A percentile compares a stretch with the other conserved stretches of the same genome.
phyloP scores from a whole-genome alignment of 495 filamentous ascomycete species.

The Penicillium canescens region DNA sequence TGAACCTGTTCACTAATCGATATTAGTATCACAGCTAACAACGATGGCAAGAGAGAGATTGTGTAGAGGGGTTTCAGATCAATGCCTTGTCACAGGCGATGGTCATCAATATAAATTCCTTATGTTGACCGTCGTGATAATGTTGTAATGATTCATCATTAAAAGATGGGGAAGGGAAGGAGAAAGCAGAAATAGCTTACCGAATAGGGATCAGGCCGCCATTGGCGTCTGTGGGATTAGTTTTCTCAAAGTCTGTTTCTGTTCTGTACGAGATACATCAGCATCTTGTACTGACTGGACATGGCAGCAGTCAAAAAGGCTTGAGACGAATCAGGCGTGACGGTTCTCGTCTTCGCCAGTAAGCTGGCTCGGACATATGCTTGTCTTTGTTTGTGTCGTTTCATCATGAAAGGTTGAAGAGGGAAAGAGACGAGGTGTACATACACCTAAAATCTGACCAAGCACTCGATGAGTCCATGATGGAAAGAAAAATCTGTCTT shows the following conservation, averaged over 20 bases:
- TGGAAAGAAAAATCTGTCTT: constrained; percentile 11
- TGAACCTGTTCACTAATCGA: constrained; percentile 17
- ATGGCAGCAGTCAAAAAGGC: constrained; percentile 14
- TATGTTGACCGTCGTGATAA: constrained; percentile 99
- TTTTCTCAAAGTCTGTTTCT: constrained; percentile 1
- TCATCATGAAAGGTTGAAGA: constrained; percentile 44
- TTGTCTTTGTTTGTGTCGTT: constrained; percentile 53
- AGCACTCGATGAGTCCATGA: not conserved
- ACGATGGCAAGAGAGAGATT: constrained; percentile 14
- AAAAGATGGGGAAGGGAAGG: constrained; percentile 29
- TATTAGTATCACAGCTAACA: constrained; percentile 20
- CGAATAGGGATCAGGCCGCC: constrained; percentile 1
- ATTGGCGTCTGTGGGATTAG: constrained; percentile 8
- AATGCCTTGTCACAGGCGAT: constrained; percentile 83
- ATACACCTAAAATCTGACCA: constrained; percentile 30
- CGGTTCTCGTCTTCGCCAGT: constrained; percentile 50
- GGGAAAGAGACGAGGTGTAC: constrained; percentile 22
- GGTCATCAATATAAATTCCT: constrained; percentile 80
- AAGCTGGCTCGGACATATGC: constrained; percentile 60
- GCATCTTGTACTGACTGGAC: constrained; percentile 26
- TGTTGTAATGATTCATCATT: constrained; percentile 72
- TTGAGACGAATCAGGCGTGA: constrained; percentile 47
- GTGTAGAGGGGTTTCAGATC: constrained; percentile 53
- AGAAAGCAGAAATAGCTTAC: constrained; percentile 22
- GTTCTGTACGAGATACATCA: constrained; percentile 27